phyloP scores from a whole-genome alignment of 2,329 filamentous ascomycete species.

The Fusarium haematococcum region DNA sequence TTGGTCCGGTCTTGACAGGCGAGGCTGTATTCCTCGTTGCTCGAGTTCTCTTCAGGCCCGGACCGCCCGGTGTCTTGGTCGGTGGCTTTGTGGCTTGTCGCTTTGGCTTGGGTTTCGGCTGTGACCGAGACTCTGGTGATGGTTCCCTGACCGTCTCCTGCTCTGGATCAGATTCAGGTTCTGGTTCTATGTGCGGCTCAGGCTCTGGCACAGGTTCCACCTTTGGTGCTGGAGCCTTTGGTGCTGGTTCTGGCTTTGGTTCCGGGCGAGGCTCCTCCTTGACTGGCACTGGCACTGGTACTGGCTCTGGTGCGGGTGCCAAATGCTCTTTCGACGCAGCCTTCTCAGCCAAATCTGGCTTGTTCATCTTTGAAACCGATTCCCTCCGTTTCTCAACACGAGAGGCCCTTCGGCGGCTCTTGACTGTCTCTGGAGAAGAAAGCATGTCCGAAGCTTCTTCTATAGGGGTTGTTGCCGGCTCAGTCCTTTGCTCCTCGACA shows the following conservation, averaged over 20 bases:
- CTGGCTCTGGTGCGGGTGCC: slow-evolving; percentile 4
- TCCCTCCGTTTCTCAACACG: slow-evolving; percentile 36
- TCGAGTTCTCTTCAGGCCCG: slow-evolving; percentile 64
- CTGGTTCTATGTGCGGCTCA: neutral
- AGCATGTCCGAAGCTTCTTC: slow-evolving; percentile 23
- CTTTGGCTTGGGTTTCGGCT: slow-evolving; percentile 32
- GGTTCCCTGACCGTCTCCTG: slow-evolving; percentile 23
- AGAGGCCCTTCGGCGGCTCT: slow-evolving; percentile 40
- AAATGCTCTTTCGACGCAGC: slow-evolving; percentile 11
- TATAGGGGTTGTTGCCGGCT: slow-evolving; percentile 25
- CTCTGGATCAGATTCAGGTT: slow-evolving; percentile 4
- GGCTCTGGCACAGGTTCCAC: slow-evolving; percentile 7
- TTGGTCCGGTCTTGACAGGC: slow-evolving; percentile 59
- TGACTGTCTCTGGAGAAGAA: slow-evolving; percentile 37
- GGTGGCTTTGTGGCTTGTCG: slow-evolving; percentile 35
- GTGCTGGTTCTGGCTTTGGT: slow-evolving; percentile 2
- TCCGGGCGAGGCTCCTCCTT: slow-evolving; percentile 15
- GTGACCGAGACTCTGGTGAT: slow-evolving; percentile 18
- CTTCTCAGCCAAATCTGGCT: slow-evolving; percentile 31
- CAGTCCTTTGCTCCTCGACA: slow-evolving; percentile 56
- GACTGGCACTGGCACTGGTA: slow-evolving; percentile 9
- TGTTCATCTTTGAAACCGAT: slow-evolving; percentile 38
- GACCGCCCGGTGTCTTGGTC: slow-evolving; percentile 40
- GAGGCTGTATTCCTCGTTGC: slow-evolving; percentile 65
- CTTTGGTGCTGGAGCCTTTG: neutral